Base-by-base conservation (phyloP, 768 basidiomycete genomes). In the Boletus rubroflammeus region DNA sequence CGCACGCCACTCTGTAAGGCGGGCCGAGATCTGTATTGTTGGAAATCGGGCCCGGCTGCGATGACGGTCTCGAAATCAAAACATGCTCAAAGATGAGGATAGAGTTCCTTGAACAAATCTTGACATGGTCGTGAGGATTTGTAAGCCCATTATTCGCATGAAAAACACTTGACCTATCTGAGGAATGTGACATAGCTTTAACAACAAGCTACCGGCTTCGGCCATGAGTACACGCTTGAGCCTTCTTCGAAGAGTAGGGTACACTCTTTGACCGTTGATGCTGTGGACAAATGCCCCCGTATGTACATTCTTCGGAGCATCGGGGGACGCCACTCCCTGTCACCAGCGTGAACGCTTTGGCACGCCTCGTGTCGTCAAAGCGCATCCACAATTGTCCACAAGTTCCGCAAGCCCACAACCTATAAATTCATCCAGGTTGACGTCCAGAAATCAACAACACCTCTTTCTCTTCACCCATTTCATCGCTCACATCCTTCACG, bases 331-430 rank as follows among this genome's bases (percentile, higher is more conserved):
- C 61, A 57, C 55, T 55, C 23, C 35, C 39, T 54, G 56, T 51
- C 43, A 56, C 32, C 39, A 13, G 35, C 39, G 38, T 49, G 51
- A 39, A 44, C 44, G 51, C 53, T 56, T 63, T 63, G 60, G 28
- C 36, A 52, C 17, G 61, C 61, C 68, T 70, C 68, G 66, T 68
- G 67, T 47, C 32, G 44, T 48, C 64, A 62, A 57, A 64, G 68
- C 65, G 38, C 50, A 14, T 58, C 60, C 51, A 56, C 57, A 55
- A 60, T 57, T 53, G 68, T 64, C 66, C 68, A 70, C 66, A 59
- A 25, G 42, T 53, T 53, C 58, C 53, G 51, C 51, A 54, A 28
- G 6, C n/a, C 53, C 51, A 32, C 45, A 43, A 17, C 34, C 29
- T 58, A 62, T 70, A 72, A 61, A 58, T 42, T 21, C 50, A 42